Evolutionary conservation across 805 yeast genomes (phyloP), one percentile per base, ranked within the genome.

Genomic region (Ogataea trehaloabstinens): DNA sequence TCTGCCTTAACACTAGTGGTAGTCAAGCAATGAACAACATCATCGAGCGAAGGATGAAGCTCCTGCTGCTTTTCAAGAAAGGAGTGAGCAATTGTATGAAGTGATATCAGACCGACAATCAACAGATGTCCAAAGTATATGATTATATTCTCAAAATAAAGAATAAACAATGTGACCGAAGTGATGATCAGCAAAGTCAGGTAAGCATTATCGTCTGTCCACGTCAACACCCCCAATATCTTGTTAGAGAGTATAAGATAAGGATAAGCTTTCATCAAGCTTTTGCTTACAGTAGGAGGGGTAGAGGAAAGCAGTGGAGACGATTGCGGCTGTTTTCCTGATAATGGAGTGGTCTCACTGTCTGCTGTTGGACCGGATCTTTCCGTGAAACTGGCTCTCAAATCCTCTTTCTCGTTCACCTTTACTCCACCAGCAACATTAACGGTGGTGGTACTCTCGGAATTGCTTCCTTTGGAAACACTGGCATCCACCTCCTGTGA

Each of bases 191-290:
- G 70, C 15, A 85, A 66, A 52, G 88, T 79, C 40, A 82, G 64
- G 87, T 91, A 88, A 24, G 75, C 70, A 58, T 87, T 93, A 25
- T 85, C 90, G 45, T 81, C 80, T 2, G 97, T 85, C 99, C 99
- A 91, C 0, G 98, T 90, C 25, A 86, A 61, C 28, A 89, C 70
- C 30, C 86, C 80, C 39, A 89, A 68, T 2, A 76, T 46, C 48
- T 80, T 78, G 59, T 90, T 88, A 7, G 81, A 77, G 1, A 85
- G 75, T 28, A 85, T 71, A 30, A 91, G 68, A 56, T 87, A 87
- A 2, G 98, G 98, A 58, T 91, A 90, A 7, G 95, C 78, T 44
- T 79, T 73, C 28, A 89, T 77, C 36, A 91, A 70, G 3, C 93
- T 86, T 51, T 86, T 85, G 21, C 95, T 82, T 11, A 91, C 87